These are phyloP conservation scores for Colletotrichum tanaceti DNA, from an alignment of 2,329 filamentous ascomycete genomes.

Conservation along the genomic window DNA sequence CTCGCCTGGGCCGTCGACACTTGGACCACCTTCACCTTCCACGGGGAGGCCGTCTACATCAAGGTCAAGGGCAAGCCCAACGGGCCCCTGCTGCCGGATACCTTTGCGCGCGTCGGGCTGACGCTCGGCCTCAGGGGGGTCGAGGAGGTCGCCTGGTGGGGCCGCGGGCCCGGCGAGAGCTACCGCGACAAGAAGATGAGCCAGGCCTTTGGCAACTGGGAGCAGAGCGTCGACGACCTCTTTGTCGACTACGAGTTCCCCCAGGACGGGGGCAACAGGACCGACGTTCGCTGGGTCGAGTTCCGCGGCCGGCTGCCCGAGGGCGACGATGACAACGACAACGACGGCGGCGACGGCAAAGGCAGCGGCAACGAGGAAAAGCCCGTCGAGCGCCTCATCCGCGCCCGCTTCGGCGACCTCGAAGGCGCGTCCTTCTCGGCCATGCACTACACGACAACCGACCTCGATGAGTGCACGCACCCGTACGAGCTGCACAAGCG, in stretches of 20 bases:
- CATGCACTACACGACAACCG: slow-evolving; percentile 64
- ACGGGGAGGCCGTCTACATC: slow-evolving; percentile 60
- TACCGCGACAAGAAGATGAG: slow-evolving; percentile 75
- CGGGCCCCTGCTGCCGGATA: slow-evolving; percentile 63
- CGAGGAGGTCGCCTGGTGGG: slow-evolving; percentile 69
- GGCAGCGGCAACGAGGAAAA: not conserved
- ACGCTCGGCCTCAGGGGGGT: slow-evolving; percentile 57
- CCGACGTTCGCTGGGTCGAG: slow-evolving; percentile 71
- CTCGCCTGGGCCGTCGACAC: slow-evolving; percentile 69
- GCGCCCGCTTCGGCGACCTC: slow-evolving; percentile 59
- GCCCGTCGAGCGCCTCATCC: slow-evolving; percentile 49
- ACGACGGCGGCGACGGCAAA: slow-evolving; percentile 42
- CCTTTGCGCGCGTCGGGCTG: slow-evolving; percentile 73
- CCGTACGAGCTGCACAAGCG: slow-evolving; percentile 68
- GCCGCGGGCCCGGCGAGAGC: slow-evolving; percentile 73
- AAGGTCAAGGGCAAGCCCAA: slow-evolving; percentile 60
- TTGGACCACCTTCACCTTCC: slow-evolving; percentile 67
- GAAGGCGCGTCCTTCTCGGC: slow-evolving; percentile 67
- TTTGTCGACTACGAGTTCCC: slow-evolving; percentile 74
- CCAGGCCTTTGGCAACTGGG: slow-evolving; percentile 68
- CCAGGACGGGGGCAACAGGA: slow-evolving; percentile 74
- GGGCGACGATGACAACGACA: slow-evolving; percentile 39
- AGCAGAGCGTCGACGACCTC: slow-evolving; percentile 60
- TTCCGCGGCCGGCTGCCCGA: slow-evolving; percentile 49
- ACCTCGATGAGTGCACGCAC: slow-evolving; percentile 66